A percentile compares a stretch with the other conserved stretches of the same genome.
These are phyloP conservation scores for Colletotrichum acutatum DNA, from an alignment of 2,329 filamentous ascomycete genomes.

Conservation along the genomic window DNA sequence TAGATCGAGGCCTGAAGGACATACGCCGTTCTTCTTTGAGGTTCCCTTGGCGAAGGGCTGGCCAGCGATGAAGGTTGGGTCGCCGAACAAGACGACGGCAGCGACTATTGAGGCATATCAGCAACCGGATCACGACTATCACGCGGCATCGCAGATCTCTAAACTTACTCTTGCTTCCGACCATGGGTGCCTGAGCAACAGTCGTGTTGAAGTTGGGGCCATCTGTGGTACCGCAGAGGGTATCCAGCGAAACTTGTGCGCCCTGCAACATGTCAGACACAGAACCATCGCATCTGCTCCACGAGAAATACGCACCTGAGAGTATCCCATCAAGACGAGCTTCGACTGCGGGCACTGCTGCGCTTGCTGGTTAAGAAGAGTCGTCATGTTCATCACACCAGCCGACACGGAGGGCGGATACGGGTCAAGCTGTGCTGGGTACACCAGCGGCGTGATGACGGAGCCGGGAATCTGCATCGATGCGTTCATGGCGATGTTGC, in stretches of 20 bases:
- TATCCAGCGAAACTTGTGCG: constrained; percentile 51
- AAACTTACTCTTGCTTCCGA: constrained; percentile 48
- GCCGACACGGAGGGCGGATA: constrained; percentile 49
- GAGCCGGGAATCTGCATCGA: constrained; percentile 47
- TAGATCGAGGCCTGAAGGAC: constrained; percentile 20
- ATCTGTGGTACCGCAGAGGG: constrained; percentile 49
- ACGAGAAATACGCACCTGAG: constrained; percentile 44
- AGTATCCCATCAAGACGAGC: constrained; percentile 55
- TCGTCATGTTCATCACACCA: constrained; percentile 46
- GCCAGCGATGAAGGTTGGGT: constrained; percentile 51
- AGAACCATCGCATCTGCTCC: background rate
- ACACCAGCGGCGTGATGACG: constrained; percentile 47
- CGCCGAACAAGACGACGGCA: constrained; percentile 53
- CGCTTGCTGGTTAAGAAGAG: constrained; percentile 45
- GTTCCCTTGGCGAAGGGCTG: constrained; percentile 50
- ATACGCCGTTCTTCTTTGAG: constrained; percentile 50
- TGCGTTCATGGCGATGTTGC: constrained; percentile 46
- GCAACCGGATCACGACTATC: background rate
- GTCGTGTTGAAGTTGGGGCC: constrained; percentile 41
- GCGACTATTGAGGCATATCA: constrained; percentile 44
- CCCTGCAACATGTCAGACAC: constrained; percentile 41
- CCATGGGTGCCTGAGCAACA: constrained; percentile 38
- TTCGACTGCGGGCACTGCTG: constrained; percentile 49
- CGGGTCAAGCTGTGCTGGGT: constrained; percentile 49
- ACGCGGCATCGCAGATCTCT: fast-evolving